These are phyloP conservation scores for Coemansia sp. DNA, from an alignment of 192 early-diverging fungal species.

Conservation along the genomic window DNA sequence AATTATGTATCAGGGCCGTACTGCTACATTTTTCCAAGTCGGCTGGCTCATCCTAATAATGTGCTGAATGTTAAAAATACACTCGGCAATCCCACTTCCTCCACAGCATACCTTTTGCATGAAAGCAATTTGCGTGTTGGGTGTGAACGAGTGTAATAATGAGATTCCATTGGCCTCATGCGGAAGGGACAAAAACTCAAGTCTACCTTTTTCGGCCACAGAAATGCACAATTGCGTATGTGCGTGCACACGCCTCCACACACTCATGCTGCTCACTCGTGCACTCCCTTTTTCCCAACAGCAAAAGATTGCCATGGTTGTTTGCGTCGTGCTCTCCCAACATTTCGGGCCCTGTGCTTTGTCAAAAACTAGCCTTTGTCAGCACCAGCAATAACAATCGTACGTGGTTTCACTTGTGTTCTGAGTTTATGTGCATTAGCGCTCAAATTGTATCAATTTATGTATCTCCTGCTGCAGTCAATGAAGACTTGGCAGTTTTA, in stretches of 20 bases:
- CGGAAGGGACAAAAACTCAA: background rate
- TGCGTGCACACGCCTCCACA: background rate
- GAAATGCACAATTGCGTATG: slow-evolving; percentile 8
- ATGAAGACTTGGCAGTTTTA: background rate
- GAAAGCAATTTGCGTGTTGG: background rate
- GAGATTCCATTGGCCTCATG: background rate
- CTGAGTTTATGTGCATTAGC: background rate
- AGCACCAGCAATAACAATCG: background rate
- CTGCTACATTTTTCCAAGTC: background rate
- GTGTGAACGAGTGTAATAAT: background rate
- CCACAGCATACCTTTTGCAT: background rate
- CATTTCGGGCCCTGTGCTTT: background rate
- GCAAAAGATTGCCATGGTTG: background rate
- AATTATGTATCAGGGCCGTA: slow-evolving; percentile 5
- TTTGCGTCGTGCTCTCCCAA: background rate
- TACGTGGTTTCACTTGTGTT: background rate
- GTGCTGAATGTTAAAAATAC: background rate
- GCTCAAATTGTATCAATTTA: slow-evolving; percentile 10
- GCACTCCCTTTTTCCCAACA: background rate
- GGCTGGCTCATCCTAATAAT: background rate
- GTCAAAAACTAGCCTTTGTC: background rate
- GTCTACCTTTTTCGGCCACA: background rate
- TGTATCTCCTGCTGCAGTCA: slow-evolving; percentile 9
- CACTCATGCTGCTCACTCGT: background rate
- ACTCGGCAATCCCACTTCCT: background rate